These are phyloP conservation scores for Parasitella parasitica DNA, from an alignment of 371 early-diverging fungal genomes.

Conservation along the genomic window DNA sequence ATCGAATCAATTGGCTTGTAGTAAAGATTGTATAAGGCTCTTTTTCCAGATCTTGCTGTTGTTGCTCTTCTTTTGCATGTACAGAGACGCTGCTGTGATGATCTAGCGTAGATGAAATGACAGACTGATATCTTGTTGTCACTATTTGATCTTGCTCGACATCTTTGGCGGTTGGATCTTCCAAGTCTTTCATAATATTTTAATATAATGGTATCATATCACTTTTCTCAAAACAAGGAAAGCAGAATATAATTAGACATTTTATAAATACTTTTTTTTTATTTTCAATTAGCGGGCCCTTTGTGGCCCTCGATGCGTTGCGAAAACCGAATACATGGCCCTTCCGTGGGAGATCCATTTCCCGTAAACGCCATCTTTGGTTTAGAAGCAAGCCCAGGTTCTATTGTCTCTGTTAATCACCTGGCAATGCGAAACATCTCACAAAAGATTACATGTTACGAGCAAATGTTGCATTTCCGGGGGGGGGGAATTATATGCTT, in stretches of 20 bases:
- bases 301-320: background rate
- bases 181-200: background rate
- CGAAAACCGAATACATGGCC: background rate
- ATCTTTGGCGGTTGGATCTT: background rate
- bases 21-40: slow-evolving; percentile 17
- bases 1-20: background rate
- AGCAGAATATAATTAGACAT: background rate
- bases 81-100: background rate
- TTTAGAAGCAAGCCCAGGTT: background rate
- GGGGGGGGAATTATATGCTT: too few species aligned
- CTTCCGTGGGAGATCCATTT: background rate
- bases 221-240: background rate
- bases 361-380: background rate
- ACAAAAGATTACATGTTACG: background rate
- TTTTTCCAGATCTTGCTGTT: background rate
- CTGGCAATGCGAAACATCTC: background rate
- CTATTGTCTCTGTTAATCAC: background rate
- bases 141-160: too few species aligned
- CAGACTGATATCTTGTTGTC: background rate
- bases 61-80: background rate
- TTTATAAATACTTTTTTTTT: background rate
- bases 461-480: background rate
- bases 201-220: background rate
- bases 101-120: background rate
- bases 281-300: too few species aligned